These are phyloP conservation scores for Linum trigynum DNA, from an alignment of 345 rosid species.

Conservation along the genomic window DNA sequence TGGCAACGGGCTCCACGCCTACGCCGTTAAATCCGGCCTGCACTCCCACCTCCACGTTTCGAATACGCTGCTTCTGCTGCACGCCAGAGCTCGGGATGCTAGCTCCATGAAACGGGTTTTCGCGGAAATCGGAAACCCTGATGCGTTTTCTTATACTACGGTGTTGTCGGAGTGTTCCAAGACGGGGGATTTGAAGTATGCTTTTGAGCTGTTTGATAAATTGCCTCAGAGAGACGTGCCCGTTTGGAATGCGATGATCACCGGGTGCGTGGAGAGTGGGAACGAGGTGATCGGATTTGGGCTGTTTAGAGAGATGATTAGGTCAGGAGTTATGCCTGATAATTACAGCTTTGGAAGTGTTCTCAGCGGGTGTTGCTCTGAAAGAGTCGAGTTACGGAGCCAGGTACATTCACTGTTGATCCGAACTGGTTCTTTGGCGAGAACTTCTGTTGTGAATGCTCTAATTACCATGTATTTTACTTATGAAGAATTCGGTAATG, in stretches of 20 bases:
- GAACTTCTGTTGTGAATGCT: constrained; percentile 49
- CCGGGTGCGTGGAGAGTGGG: constrained; percentile 52
- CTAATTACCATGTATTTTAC: constrained; percentile 60
- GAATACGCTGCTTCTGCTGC: constrained; percentile 57
- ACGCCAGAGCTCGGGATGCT: constrained; percentile 31
- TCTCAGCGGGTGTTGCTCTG: constrained; percentile 43
- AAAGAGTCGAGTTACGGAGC: constrained; percentile 37
- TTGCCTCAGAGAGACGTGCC: constrained; percentile 39
- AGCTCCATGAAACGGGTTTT: constrained; percentile 37
- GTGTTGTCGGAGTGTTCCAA: constrained; percentile 37
- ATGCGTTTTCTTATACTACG: constrained; percentile 65
- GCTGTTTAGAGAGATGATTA: constrained; percentile 50
- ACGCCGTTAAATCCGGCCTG: constrained; percentile 44
- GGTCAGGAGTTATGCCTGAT: constrained; percentile 43
- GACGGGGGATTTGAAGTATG: constrained; percentile 38
- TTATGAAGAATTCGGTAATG: constrained; percentile 27
- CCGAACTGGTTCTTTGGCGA: constrained; percentile 41
- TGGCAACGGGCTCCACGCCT: constrained; percentile 50
- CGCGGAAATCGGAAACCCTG: constrained; percentile 43
- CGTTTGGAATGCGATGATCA: constrained; percentile 68
- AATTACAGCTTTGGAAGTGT: constrained; percentile 59
- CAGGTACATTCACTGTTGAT: constrained; percentile 54
- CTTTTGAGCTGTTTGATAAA: constrained; percentile 46
- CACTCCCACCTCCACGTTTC: constrained; percentile 35
- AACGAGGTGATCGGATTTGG: constrained; percentile 32